Evolutionary conservation across 2,329 filamentous ascomycete species (phyloP), one percentile per base, ranked within the genome.

Genomic region (Colletotrichum graminicola): DNA sequence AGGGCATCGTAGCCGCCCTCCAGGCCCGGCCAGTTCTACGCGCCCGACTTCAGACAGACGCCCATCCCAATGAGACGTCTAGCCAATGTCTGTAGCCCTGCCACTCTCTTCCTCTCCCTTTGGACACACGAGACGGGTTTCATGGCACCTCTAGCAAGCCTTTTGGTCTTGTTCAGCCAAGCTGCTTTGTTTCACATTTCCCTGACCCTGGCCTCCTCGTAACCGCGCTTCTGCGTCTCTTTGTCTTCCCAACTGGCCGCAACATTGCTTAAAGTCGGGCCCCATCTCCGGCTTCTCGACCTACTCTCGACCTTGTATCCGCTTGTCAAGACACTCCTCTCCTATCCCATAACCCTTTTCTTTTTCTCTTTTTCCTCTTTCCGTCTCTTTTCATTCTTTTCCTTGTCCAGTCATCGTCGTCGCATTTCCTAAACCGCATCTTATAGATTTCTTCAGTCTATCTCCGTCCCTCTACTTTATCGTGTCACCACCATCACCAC

Each of bases 81-180:
- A 83, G 82, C 87, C 87, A 89, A 88, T 88, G 83, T 85, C 82
- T 81, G 80, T 78, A 78, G 80, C 80, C 81, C 79, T 75, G 83
- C 79, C 74, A 39, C 61, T 62, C 34, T 67, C 73, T 76, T 73
- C 75, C 76, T 79, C 79, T 76, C 78, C 76, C 75, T 84, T 85
- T 79, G 83, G 85, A 88, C 80, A 88, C 86, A 83, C 79, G 73
- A 79, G 78, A 78, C 76, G 74, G 77, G 86, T 89, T 89, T 89
- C 86, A 88, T 82, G 79, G 78, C 79, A 77, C 74, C 74, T 78
- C 74, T 62, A 62, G 68, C 77, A 73, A 62, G 75, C 71, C 74
- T 75, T 70, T 65, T 75, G 72, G 74, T 75, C 65, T 75, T 72
- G 61, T 67, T 76, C 66, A 67, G 62, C 75, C 79, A 73, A 76